phyloP scores from a whole-genome alignment of 805 yeast species.

The Schizosaccharomyces osmophilus region DNA sequence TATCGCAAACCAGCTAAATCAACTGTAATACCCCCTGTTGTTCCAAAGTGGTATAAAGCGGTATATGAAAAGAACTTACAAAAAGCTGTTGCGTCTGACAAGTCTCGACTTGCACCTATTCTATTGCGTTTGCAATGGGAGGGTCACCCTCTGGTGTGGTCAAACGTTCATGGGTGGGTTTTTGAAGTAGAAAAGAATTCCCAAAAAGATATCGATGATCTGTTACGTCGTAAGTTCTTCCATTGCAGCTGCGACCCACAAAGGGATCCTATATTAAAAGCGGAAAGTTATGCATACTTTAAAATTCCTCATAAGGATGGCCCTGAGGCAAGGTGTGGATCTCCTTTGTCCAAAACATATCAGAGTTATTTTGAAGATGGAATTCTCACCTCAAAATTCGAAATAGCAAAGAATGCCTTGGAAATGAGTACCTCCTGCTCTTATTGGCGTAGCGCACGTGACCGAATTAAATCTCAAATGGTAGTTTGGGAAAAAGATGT shows the following conservation, averaged over 20 bases:
- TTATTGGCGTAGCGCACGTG: constrained; percentile 83
- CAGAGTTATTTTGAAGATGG: constrained; percentile 49
- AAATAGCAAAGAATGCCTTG: constrained; percentile 53
- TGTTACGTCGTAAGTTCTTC: constrained; percentile 17
- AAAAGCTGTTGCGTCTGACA: constrained; percentile 36
- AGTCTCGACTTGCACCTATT: constrained; percentile 54
- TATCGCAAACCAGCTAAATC: constrained; percentile 35
- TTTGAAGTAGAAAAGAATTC: constrained; percentile 25
- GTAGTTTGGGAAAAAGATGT: constrained; percentile 31
- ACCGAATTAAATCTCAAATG: constrained; percentile 62
- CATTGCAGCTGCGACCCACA: constrained; percentile 6
- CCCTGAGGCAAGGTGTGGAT: constrained; percentile 42
- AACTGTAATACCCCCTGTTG: constrained; percentile 40
- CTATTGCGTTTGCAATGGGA: constrained; percentile 67
- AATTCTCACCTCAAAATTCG: constrained; percentile 41
- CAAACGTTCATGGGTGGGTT: constrained; percentile 67
- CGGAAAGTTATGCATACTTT: constrained; percentile 19
- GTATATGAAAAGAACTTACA: constrained; percentile 18
- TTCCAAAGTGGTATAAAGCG: constrained; percentile 78
- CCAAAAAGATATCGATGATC: constrained; percentile 11
- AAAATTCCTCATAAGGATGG: constrained; percentile 82
- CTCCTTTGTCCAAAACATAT: constrained; percentile 55
- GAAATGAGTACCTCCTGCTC: constrained; percentile 56
- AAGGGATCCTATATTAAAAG: constrained; percentile 11
- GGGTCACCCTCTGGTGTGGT: constrained; percentile 59